Evolutionary conservation across 2,329 filamentous ascomycete species (phyloP).

Genomic region (Biscogniauxia mediterranea): DNA sequence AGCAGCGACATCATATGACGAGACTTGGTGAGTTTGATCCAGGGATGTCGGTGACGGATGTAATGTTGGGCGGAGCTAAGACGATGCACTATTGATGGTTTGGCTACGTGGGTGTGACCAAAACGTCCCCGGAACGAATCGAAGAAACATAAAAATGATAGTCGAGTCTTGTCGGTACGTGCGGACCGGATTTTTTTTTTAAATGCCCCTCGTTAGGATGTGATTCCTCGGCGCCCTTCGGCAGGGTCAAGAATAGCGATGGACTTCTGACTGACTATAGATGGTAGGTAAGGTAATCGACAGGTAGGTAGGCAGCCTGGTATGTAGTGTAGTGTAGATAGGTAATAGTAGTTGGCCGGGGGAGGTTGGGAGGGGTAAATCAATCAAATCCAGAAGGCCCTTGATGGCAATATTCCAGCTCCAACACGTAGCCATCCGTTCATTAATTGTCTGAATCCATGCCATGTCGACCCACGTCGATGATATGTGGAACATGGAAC

Average conservation of each 20-base stretch:
- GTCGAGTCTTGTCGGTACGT: neutral
- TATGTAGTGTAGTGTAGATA: too few species aligned
- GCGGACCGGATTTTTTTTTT: neutral
- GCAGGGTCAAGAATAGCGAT: neutral
- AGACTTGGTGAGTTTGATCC: neutral
- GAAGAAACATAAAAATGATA: neutral
- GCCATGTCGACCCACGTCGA: conserved; percentile 1
- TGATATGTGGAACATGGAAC: conserved; percentile 1
- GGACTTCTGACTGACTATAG: neutral
- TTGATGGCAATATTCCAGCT: neutral
- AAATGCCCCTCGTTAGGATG: neutral
- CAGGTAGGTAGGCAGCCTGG: neutral
- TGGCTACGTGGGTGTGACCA: neutral
- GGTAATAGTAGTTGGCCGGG: too few species aligned
- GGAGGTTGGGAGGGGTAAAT: neutral
- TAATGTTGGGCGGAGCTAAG: neutral
- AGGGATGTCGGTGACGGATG: neutral
- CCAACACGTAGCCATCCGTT: neutral
- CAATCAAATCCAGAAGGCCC: neutral
- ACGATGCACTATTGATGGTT: neutral
- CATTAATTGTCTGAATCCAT: neutral
- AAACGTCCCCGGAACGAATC: neutral
- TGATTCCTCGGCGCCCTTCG: neutral
- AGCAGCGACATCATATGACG: neutral
- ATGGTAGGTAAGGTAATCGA: too few species aligned